phyloP scores from a whole-genome alignment of 2,329 filamentous ascomycete species.

The Colletotrichum costaricense region DNA sequence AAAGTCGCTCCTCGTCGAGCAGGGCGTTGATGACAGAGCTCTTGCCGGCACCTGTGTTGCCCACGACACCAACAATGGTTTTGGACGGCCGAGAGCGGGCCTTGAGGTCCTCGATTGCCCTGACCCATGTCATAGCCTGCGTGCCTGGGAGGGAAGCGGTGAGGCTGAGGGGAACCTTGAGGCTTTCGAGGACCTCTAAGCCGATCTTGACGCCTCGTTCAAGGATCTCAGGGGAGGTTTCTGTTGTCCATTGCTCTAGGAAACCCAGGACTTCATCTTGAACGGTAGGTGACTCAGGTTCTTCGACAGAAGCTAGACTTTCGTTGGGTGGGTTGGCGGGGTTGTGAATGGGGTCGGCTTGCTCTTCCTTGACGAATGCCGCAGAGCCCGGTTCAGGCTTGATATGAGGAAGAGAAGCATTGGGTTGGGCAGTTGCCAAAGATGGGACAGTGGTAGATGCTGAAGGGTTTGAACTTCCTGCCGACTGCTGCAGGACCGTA shows the following conservation, averaged over 20 bases:
- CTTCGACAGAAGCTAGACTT: background rate
- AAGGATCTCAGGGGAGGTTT: slow-evolving; percentile 14
- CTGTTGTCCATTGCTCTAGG: slow-evolving; percentile 18
- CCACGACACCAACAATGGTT: slow-evolving; percentile 67
- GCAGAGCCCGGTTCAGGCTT: background rate
- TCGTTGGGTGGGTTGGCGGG: no score
- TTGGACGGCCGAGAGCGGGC: slow-evolving; percentile 45
- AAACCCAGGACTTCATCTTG: background rate
- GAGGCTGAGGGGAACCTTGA: slow-evolving; percentile 11
- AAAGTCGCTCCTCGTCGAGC: slow-evolving; percentile 67
- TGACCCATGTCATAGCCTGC: slow-evolving; percentile 13
- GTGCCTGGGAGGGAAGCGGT: slow-evolving; percentile 8
- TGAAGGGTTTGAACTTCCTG: background rate
- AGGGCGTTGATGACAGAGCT: slow-evolving; percentile 73
- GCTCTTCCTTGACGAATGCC: background rate
- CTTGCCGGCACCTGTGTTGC: slow-evolving; percentile 72
- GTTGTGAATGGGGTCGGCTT: background rate
- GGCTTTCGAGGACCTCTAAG: slow-evolving; percentile 16
- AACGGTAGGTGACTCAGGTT: background rate
- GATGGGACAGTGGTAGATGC: background rate
- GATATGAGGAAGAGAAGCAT: background rate
- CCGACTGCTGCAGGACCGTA: background rate
- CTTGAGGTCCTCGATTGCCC: slow-evolving; percentile 30
- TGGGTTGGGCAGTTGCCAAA: background rate
- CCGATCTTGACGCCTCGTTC: slow-evolving; percentile 18